Conservation (phyloP, 352 stramenopile species). For the Blastocystis sp. region DNA sequence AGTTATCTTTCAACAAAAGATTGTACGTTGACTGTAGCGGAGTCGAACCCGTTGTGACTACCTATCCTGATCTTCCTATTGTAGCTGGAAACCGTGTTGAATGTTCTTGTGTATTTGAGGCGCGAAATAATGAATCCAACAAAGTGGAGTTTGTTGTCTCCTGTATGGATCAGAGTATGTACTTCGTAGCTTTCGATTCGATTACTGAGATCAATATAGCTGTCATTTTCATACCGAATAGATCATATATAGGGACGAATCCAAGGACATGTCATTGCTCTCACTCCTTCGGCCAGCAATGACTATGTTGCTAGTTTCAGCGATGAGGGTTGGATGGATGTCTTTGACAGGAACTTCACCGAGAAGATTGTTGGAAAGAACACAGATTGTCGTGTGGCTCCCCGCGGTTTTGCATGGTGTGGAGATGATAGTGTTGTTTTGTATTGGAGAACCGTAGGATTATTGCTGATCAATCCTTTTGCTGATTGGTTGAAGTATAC, state of each 20-base stretch:
- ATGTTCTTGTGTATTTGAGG: constrained; percentile 54
- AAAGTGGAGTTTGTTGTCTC: constrained; percentile 26
- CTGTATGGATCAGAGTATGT: constrained; percentile 52
- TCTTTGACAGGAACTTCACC: constrained; percentile 51
- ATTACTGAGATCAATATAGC: constrained; percentile 12
- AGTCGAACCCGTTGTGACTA: neutral
- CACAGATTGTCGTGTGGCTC: constrained; percentile 62
- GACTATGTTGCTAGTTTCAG: constrained; percentile 62
- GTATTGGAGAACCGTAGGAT: constrained; percentile 62
- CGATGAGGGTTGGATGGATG: constrained; percentile 63
- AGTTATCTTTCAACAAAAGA: neutral
- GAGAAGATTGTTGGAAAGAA: constrained; percentile 58
- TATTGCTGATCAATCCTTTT: constrained; percentile 63
- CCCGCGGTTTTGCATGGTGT: constrained; percentile 64
- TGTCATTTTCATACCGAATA: neutral
- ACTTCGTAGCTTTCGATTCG: constrained; percentile 1
- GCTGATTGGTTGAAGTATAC: constrained; percentile 65
- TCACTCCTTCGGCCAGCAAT: constrained; percentile 7
- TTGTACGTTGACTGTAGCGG: constrained; percentile 46
- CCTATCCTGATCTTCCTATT: constrained; percentile 45
- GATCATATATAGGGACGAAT: neutral
- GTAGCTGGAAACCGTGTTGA: constrained; percentile 52
- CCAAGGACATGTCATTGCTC: constrained; percentile 13
- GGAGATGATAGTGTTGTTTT: constrained; percentile 63
- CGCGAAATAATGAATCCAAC: constrained; percentile 24